Base-by-base conservation (phyloP, 2,329 filamentous ascomycete genomes). In the Fusarium coffeatum region DNA sequence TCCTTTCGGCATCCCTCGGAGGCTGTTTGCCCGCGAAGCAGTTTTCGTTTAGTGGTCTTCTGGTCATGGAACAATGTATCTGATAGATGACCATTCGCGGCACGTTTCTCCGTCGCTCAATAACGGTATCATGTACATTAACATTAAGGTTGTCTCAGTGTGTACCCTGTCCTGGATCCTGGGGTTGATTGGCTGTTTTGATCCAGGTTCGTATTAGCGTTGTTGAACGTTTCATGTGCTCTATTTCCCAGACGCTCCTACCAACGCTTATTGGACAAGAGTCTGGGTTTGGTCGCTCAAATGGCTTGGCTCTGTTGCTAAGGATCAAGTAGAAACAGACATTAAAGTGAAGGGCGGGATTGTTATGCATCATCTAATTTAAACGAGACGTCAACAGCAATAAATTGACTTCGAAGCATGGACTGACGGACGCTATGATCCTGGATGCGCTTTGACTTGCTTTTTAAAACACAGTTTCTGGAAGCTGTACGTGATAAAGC, bases 371-470 rank as follows among this genome's bases (percentile, higher is more conserved):
- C 1, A 37, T 6, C 9, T 37, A 18, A n/a, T 37, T 37, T 37
- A 2, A 3, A 37, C 10, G n/a, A 37, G 2, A 18, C 18, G 6
- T n/a, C 11, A 11, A n/a, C 9, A 7, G 5, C 1, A 37, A 11
- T 16, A 6, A 37, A n/a, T 37, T 4, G 5, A 37, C 18, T 37
- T n/a, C 0, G 6, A 8, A 8, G 16, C 9, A n/a, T 18, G 18
- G 1, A 11, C 16, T 6, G 18, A 11, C 16, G 3, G 32, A n/a
- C 9, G 0, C 3, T 0, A 37, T 18, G 5, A 37, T 37, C 32
- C 16, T 37, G 3, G 5, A 18, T 37, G 5, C 5, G 16, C 16
- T 37, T n/a, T 37, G 2, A 6, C 5, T n/a, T n/a, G 11, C 32
- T n/a, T 37, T n/a, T 6, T 3, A 18, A n/a, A 9, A 4, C 6